Evolutionary conservation across 2,329 filamentous ascomycete genomes (phyloP).

Genomic region (Nemania sp.): DNA sequence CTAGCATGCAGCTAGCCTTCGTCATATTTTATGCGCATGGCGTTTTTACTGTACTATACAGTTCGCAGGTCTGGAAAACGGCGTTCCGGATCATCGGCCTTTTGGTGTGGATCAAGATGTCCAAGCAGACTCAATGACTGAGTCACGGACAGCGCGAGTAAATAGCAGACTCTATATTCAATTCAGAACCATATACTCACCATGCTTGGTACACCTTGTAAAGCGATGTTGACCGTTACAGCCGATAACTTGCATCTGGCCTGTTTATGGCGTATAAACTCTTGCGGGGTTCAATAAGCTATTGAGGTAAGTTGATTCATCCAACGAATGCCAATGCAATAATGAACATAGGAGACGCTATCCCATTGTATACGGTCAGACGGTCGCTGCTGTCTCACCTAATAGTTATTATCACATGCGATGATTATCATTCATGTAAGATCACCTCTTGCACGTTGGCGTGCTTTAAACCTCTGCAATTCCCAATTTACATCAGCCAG

Average conservation of each 20-base stretch:
- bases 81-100: slow-evolving; percentile 35
- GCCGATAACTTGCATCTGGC: no score
- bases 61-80: slow-evolving; percentile 34
- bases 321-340: no score
- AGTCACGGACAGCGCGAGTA: slow-evolving; percentile 15
- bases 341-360: no score
- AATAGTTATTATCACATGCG: no score
- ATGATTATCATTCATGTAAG: no score
- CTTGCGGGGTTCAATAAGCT: no score
- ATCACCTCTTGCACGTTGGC: neutral
- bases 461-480: neutral
- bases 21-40: slow-evolving; percentile 29
- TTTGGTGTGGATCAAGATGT: slow-evolving; percentile 15
- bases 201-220: slow-evolving; percentile 16
- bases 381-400: no score
- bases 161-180: slow-evolving; percentile 22
- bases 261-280: no score
- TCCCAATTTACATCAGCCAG: neutral
- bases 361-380: no score
- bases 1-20: slow-evolving; percentile 24
- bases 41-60: slow-evolving; percentile 38
- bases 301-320: no score
- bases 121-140: slow-evolving; percentile 15
- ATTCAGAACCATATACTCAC: slow-evolving; percentile 14
- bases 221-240: neutral